Base-by-base conservation (phyloP, 768 basidiomycete genomes). In the Leccinum fibrillosum region DNA sequence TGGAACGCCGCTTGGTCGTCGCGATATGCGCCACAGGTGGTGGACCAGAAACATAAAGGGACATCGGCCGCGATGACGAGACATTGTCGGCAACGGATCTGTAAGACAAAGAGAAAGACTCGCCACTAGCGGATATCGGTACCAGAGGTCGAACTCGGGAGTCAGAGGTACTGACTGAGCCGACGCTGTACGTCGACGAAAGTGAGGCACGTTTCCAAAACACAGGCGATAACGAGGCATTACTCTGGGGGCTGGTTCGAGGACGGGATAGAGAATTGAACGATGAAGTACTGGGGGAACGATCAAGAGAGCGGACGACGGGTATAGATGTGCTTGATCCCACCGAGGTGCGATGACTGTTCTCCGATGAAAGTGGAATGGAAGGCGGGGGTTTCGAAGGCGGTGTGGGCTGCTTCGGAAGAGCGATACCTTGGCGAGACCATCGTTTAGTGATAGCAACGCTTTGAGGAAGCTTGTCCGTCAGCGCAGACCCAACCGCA, bases 311-410 rank as follows among this genome's bases (percentile, higher is more conserved):
- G 55, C 71, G 73, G n/a, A 71, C 69, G 55, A 72, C 72, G 21
- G 69, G 65, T 48, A 68, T 34, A 45, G 72, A 70, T 21, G 66
- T 57, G 35, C 62, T 59, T 15, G 69, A 69, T 21, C 62, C 67
- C 28, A 69, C 59, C 15, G 70, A 68, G 23, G 49, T 28, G 28
- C 68, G 73, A 56, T 47, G 60, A 57, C 66, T 58, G 53, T 60
- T 35, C 21, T 67, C 69, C 17, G 61, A 49, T 26, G 62, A 54
- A 73, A 58, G 47, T 5, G 76, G 82, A 25, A 80, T 68, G 15
- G 80, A 78, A 4, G 85, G 83, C 28, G 83, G 73, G 15, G 86
- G 85, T 6, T 84, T 86, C 26, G 74, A 78, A 2, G 87, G 85
- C 10, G 86, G 86, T 5, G 81, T 81, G 51, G 77, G 68, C 49